These are phyloP conservation scores for Epichloe aotearoae DNA, from an alignment of 2,329 filamentous ascomycete species.

Conservation along the genomic window DNA sequence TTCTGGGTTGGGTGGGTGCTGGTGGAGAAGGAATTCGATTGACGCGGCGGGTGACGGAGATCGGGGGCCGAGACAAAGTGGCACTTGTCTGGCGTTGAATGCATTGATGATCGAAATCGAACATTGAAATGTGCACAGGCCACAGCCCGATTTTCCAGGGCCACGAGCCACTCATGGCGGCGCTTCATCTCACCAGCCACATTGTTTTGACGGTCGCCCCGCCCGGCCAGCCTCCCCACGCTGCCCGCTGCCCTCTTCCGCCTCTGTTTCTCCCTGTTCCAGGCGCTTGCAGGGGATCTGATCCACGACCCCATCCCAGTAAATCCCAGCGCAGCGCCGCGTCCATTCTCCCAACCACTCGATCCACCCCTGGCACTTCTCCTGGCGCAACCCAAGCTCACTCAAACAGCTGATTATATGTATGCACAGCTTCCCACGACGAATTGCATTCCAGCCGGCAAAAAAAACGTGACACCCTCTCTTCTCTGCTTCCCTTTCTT, in stretches of 20 bases:
- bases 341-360: not conserved
- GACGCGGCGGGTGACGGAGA: too few species aligned
- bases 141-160: not conserved
- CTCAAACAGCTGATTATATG: not conserved
- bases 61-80: too few species aligned
- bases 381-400: not conserved
- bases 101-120: not conserved
- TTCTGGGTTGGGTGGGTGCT: too few species aligned
- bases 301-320: not conserved
- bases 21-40: too few species aligned
- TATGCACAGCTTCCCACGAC: not conserved
- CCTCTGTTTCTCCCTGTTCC: not conserved
- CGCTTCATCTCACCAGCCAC: constrained; percentile 17
- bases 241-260: not conserved
- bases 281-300: not conserved
- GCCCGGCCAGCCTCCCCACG: constrained; percentile 7
- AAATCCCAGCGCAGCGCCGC: not conserved
- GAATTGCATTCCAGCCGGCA: constrained; percentile 2
- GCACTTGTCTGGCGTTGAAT: not conserved
- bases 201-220: constrained; percentile 18
- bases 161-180: not conserved
- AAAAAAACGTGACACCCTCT: constrained; percentile 7
- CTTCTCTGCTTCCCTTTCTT: not conserved
- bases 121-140: too few species aligned
- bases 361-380: not conserved